Conservation (phyloP, 352 stramenopile species). For the Blastocystis sp. region DNA sequence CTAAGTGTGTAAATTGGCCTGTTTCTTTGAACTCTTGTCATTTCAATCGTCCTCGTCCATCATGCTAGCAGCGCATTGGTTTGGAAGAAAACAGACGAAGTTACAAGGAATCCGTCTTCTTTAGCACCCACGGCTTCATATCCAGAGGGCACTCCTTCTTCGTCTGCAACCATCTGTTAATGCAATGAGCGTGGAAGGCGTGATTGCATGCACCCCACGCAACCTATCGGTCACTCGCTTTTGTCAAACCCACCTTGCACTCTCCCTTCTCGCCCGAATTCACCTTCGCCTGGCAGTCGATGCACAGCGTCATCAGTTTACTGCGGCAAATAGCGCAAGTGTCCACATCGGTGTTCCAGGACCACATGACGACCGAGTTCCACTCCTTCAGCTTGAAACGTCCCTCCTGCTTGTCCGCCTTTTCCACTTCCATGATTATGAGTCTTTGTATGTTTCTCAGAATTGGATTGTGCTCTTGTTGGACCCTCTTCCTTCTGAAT, state of each 20-base stretch:
- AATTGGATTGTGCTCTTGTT: background rate
- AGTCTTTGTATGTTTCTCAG: slow-evolving; percentile 72
- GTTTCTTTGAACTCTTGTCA: background rate
- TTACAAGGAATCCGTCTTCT: slow-evolving; percentile 66
- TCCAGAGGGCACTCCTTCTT: slow-evolving; percentile 68
- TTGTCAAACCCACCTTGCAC: background rate
- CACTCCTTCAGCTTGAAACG: slow-evolving; percentile 67
- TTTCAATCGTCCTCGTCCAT: background rate
- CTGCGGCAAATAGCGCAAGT: slow-evolving; percentile 66
- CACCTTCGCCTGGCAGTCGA: slow-evolving; percentile 65
- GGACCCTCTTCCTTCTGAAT: background rate
- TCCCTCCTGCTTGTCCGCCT: background rate
- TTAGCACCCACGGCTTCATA: slow-evolving; percentile 64
- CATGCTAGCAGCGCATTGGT: no score
- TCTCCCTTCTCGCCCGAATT: slow-evolving; percentile 68
- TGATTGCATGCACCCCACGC: slow-evolving; percentile 64
- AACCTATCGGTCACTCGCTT: slow-evolving; percentile 23
- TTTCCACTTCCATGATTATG: slow-evolving; percentile 74
- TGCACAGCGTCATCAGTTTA: slow-evolving; percentile 68
- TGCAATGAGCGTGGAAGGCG: slow-evolving; percentile 66
- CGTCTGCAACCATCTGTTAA: slow-evolving; percentile 64
- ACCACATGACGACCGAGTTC: slow-evolving; percentile 67
- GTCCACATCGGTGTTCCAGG: slow-evolving; percentile 65
- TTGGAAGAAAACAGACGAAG: background rate
- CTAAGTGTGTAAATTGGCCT: slow-evolving; percentile 26